Base-by-base conservation (phyloP, 768 basidiomycete species). In the Calvatia gigantea region DNA sequence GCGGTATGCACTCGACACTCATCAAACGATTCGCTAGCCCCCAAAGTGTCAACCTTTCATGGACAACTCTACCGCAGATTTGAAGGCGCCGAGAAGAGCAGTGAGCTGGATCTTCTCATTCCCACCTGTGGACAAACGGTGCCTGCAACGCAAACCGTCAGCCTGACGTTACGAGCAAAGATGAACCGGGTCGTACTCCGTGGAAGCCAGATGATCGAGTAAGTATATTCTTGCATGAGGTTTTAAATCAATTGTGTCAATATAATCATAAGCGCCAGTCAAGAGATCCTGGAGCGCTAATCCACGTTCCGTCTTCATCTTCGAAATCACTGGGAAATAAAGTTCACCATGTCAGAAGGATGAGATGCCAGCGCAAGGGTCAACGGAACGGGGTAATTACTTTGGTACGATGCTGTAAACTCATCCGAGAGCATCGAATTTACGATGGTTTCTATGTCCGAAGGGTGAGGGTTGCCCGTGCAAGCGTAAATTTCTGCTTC, bases 401-500 rank as follows among this genome's bases (percentile, higher is more conserved):
- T 84, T 64, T 86, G 83, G 67, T 94, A 94, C 15, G 89, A 85
- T 0, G 89, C 94, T 1, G 93, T 94, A 61, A 98, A 98, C 63
- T 97, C 94, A 62, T 98, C 94, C 3, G 87, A 82, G 65, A 98
- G 82, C 97, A 99, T 98, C 7, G 90, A 91, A 60, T 91, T 87
- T 29, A 98, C 91, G 37, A 99, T 89, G 9, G 84, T 82, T 66
- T 95, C 93, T 43, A 99, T 93, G 70, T 99, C 97, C 25, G 83
- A 80, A 0, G 97, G 97, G 67, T 98, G 94, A 17, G 97, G 97
- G 62, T 86, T 95, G 37, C 97, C 97, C 0, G 97, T 98, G 69
- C 96, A 98, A 61, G 89, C 92, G 70, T 98, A 99, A 21, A 99
- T 84, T 60, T 97, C 94, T 0, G 85, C 84, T 72, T 98, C 95